Percentiles rank a stretch among this genome's conserved stretches.
Evolutionary conservation across 306 rosid species (phyloP).

Genomic region (Cyamopsis tetragonoloba): DNA sequence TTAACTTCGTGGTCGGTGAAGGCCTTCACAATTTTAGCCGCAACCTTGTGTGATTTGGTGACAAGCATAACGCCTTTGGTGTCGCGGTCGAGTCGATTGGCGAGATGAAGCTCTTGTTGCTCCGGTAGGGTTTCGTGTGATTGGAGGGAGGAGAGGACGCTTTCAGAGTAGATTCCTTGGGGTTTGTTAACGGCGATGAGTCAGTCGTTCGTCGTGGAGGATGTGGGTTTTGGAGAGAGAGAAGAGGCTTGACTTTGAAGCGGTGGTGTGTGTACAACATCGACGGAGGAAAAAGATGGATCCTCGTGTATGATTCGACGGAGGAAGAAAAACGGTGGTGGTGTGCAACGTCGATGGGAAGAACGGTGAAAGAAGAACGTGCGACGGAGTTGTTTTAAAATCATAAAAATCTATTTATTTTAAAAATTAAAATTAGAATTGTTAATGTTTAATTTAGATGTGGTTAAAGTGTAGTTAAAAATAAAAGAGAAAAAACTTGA

Average conservation of each 20-base stretch:
- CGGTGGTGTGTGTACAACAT: too few species aligned
- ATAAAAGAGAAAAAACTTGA: too few species aligned
- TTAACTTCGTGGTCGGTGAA: conserved; percentile 66
- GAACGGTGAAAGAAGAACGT: too few species aligned
- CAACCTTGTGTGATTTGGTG: conserved; percentile 80
- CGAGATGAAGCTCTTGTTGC: conserved; percentile 88
- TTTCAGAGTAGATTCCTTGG: conserved; percentile 74
- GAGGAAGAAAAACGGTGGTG: too few species aligned
- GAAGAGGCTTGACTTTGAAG: conserved; percentile 59
- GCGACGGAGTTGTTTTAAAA: too few species aligned
- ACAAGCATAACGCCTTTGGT: conserved; percentile 75
- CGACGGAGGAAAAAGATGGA: too few species aligned
- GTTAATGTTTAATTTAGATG: too few species aligned
- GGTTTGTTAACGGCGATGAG: conserved; percentile 78
- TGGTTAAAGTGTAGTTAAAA: too few species aligned
- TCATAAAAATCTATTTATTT: too few species aligned
- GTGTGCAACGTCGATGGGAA: too few species aligned
- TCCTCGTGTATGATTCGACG: too few species aligned
- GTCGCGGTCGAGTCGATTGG: conserved; percentile 87
- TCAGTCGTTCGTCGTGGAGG: conserved; percentile 61
- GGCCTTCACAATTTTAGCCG: conserved; percentile 74
- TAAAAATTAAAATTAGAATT: too few species aligned
- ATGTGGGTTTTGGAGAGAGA: conserved; percentile 44
- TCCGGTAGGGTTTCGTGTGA: conserved; percentile 28
- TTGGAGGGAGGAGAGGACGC: conserved; percentile 53